These are phyloP conservation scores for Tylopilus sp. DNA, from an alignment of 1,284 basidiomycete species.

Conservation along the genomic window DNA sequence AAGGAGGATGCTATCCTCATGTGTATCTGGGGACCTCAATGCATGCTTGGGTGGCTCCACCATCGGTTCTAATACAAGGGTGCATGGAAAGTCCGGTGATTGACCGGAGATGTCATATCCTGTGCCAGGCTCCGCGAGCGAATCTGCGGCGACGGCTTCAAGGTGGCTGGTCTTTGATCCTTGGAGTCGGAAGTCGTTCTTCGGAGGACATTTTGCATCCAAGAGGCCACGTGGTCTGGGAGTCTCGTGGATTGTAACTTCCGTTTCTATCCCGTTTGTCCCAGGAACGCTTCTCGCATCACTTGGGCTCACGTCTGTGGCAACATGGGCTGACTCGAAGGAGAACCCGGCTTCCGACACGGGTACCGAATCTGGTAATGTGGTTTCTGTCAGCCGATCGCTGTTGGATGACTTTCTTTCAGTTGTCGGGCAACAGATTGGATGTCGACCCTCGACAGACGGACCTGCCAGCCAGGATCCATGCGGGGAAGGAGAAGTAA, in stretches of 20 bases:
- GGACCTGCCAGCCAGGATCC: neutral
- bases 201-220: neutral
- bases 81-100: neutral
- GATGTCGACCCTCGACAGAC: neutral
- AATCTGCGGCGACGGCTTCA: neutral
- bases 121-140: neutral
- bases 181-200: neutral
- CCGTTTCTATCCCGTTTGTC: neutral
- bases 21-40: neutral
- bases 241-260: conserved; percentile 8
- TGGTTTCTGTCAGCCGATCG: neutral
- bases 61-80: neutral
- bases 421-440: neutral
- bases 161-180: neutral
- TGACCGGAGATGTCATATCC: neutral
- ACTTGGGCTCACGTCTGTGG: neutral
- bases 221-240: neutral
- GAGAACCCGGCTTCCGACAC: neutral
- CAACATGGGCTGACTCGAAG: neutral
- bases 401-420: neutral
- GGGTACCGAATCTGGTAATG: neutral
- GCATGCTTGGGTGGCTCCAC: neutral
- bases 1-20: neutral
- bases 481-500: neutral
- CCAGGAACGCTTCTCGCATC: neutral